A percentile compares a stretch with the other conserved stretches of the same genome.
Conservation (phyloP, 2,329 filamentous ascomycete species). For the Verticillium klebahnii region DNA sequence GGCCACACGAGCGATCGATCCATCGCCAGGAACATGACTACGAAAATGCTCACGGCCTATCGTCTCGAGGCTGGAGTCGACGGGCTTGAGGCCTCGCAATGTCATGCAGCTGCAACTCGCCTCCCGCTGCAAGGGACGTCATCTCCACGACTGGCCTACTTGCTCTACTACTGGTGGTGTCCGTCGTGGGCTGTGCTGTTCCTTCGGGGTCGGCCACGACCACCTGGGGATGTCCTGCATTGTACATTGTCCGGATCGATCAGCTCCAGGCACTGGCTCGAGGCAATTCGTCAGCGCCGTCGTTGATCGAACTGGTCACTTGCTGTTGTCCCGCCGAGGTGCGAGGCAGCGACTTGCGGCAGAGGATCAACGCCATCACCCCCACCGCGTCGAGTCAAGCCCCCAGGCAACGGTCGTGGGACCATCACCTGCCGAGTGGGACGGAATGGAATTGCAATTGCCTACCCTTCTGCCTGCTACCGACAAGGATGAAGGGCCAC, state of each 20-base stretch:
- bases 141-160: background rate
- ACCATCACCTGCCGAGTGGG: background rate
- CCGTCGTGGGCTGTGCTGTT: background rate
- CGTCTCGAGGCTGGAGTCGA: background rate
- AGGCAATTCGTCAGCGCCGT: background rate
- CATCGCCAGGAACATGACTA: background rate
- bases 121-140: background rate
- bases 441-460: background rate
- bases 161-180: background rate
- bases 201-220: background rate
- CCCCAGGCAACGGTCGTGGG: background rate
- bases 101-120: background rate
- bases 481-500: background rate
- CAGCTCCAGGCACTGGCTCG: background rate
- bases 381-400: background rate
- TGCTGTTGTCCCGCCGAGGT: background rate
- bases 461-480: background rate
- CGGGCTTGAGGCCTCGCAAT: background rate
- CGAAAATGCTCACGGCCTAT: background rate
- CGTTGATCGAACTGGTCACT: background rate
- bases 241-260: background rate
- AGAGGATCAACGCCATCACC: background rate
- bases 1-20: background rate
- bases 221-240: background rate
- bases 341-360: background rate